Evolutionary conservation across 164 flowering plant species (phyloP), one percentile per base, ranked within the genome.

Genomic region (Magnolia changhungtana): DNA sequence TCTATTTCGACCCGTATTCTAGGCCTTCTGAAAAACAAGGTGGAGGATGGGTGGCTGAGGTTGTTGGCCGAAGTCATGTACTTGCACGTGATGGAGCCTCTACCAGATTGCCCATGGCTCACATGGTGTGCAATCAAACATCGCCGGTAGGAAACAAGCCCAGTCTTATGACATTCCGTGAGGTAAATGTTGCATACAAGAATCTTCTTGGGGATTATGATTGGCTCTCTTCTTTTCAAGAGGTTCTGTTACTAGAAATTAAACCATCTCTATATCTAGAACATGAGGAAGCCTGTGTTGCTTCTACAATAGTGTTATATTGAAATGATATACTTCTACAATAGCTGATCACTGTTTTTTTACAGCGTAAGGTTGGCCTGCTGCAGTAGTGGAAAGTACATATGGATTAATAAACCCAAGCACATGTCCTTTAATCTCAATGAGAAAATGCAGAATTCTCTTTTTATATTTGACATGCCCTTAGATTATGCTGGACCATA

Each of bases 31-130:
- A 96, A 80, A 96, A 96, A 79, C 86, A 90, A 49, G 97, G 92
- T 74, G 99, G 99, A 77, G 99, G 98, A 71, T 96, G 99, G 99
- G 93, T 96, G 99, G 92, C 90, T 83, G 98, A 90, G 85, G 99
- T 93, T 85, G 87, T 94, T 87, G 81, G 85, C 52, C 88, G 98
- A 70, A 94, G 98, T 77, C 92, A 88, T 73, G 93, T 86, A 72
- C 80, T 94, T 75, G 89, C 98, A 37, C 89, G 80, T 45, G 86
- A 89, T 85, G 97, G 98, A 73, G 72, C 87, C 65, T 81, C 92
- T 73, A 81, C 87, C 27, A 88, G 98, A 87, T 85, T 96, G 84
- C 99, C 98, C 72, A 72, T 96, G 80, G 99, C 98, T 20, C 96
- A 93, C 85, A 92, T 96, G 95, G 95, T 96, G 74, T 96, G 99